Conservation (phyloP, 371 early-diverging fungal genomes). For the Quaeritorhiza haematococci region DNA sequence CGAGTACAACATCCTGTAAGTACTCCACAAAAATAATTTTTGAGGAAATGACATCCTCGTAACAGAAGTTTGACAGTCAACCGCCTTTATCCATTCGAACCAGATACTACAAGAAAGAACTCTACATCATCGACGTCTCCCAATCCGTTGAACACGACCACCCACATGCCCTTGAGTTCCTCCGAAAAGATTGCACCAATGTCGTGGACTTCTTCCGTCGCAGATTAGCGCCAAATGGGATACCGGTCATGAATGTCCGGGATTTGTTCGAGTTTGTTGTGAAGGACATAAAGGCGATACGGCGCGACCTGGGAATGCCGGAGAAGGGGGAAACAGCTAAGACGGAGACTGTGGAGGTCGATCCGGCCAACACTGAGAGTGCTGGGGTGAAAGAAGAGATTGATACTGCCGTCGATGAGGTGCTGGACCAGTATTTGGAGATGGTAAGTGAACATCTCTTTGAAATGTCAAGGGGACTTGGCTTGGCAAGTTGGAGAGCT, state of each 20-base stretch:
- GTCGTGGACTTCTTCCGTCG: conserved; percentile 85
- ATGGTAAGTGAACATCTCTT: no score
- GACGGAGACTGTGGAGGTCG: neutral
- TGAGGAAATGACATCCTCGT: no score
- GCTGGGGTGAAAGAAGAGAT: neutral
- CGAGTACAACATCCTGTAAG: conserved; percentile 97
- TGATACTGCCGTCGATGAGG: neutral
- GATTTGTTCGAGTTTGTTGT: conserved; percentile 87
- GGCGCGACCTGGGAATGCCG: neutral
- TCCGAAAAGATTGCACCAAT: conserved; percentile 93
- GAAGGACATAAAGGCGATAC: conserved; percentile 15
- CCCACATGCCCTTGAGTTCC: conserved; percentile 96
- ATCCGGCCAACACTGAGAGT: neutral
- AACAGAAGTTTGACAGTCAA: no score
- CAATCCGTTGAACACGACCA: conserved; percentile 99
- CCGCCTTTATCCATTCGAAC: neutral
- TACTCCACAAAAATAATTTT: no score
- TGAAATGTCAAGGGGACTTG: neutral
- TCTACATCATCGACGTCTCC: conserved; percentile 98
- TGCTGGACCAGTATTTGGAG: conserved; percentile 20
- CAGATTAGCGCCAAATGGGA: conserved; percentile 15
- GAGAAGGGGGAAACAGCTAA: conserved; percentile 1
- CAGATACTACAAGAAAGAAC: conserved; percentile 70
- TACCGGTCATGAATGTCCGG: conserved; percentile 68
- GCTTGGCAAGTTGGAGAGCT: neutral